Base-by-base conservation (phyloP, 2,329 filamentous ascomycete genomes). In the Sclerotinia borealis region DNA sequence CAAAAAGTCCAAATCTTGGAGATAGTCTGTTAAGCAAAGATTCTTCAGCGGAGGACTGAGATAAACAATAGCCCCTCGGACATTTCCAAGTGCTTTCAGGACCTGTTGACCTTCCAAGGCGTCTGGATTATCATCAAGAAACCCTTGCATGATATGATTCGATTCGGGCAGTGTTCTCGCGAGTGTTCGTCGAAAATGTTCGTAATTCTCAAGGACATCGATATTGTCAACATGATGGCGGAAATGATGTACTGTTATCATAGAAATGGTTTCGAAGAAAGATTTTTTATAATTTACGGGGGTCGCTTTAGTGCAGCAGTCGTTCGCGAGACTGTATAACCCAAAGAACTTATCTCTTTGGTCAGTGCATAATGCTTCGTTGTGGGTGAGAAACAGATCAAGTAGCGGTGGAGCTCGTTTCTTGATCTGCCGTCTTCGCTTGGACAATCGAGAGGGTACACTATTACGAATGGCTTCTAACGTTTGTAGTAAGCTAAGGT, bases 331-430 rank as follows among this genome's bases (percentile, higher is more conserved):
- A 25, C 61, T 63, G 29, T 59, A 63, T 17, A 63, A 31, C 13
- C 61, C 61, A 45, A 59, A 63, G 17, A 63, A 63, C 5, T 36
- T 50, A 59, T 59, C 61, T 36, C 61, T 63, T 34, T 58, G 61
- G n/a, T 63, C 45, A 31, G 43, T 34, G 17, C 61, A 63, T 37
- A 63, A 45, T 31, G 61, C 61, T 37, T 63, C 61, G 15, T 52
- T 48, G 29, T 63, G 61, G 3, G 37, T 59, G 15, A 63, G 61
- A n/a, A 63, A 63, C 22, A 63, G 61, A 36, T 63, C 52, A 31
- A 63, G 52, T 17, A 63, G 22, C n/a, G 61, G 45, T 27, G 61
- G 45, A 2, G 51, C 37, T 17, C 37, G 45, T 29, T 63, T 22
- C 19, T 49, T 45, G 3, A 63, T 49, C 29, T 63, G 45, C n/a